Percentiles rank a stretch among this genome's conserved stretches.
Evolutionary conservation across 441 rosid genomes (phyloP).

Genomic region (Manihot esculenta): DNA sequence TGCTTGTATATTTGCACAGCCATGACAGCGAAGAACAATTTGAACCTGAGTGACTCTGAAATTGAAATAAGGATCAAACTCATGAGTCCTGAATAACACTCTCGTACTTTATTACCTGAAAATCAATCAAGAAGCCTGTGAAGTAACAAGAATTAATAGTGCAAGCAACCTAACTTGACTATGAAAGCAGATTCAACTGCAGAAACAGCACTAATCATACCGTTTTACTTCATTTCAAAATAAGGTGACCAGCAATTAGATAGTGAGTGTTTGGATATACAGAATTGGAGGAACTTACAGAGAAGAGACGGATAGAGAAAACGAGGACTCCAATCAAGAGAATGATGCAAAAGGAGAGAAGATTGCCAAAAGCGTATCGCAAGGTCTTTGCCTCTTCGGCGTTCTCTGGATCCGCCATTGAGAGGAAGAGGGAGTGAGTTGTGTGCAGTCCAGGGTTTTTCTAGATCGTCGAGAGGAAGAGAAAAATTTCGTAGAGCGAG

Average conservation of each 20-base stretch:
- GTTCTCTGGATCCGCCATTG: slow-evolving; percentile 68
- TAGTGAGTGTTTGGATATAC: slow-evolving; percentile 40
- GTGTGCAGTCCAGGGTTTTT: not conserved
- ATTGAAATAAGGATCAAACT: slow-evolving; percentile 98
- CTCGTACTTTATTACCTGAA: slow-evolving; percentile 96
- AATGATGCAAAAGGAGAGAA: slow-evolving; percentile 75
- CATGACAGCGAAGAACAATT: slow-evolving; percentile 8
- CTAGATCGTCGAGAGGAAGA: slow-evolving; percentile 10
- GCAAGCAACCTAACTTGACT: slow-evolving; percentile 1
- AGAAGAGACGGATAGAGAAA: slow-evolving; percentile 99
- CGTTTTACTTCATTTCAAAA: not conserved
- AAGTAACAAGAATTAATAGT: slow-evolving; percentile 16
- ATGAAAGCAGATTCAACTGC: not conserved
- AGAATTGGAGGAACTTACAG: slow-evolving; percentile 51
- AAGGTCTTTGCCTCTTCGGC: slow-evolving; percentile 32
- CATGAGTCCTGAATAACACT: slow-evolving; percentile 98
- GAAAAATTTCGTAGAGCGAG: slow-evolving; percentile 23
- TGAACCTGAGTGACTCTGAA: slow-evolving; percentile 95
- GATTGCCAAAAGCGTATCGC: slow-evolving; percentile 76
- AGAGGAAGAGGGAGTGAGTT: not conserved
- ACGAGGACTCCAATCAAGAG: slow-evolving; percentile 91
- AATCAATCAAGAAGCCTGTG: slow-evolving; percentile 20
- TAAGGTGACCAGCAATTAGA: slow-evolving; percentile 6
- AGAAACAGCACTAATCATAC: not conserved
- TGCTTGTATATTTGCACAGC: not conserved